phyloP scores from a whole-genome alignment of 306 rosid species.

The Heteromeles arbutifolia region DNA sequence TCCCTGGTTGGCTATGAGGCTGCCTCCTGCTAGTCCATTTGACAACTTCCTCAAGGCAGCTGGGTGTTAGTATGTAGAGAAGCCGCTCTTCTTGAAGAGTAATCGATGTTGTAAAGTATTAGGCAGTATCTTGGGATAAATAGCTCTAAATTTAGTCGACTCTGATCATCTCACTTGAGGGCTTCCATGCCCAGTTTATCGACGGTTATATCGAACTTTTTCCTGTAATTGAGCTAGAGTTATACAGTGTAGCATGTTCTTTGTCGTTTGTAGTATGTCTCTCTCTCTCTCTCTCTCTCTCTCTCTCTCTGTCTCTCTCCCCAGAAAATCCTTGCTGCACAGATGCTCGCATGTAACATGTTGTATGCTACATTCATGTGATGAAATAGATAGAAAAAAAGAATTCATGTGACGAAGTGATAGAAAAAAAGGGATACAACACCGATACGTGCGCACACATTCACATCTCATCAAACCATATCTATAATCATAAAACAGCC shows the following conservation, averaged over 20 bases:
- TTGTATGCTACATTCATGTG: neutral
- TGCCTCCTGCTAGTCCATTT: conserved; percentile 97
- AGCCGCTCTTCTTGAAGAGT: neutral
- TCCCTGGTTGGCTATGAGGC: conserved; percentile 59
- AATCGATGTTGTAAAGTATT: conserved; percentile 8
- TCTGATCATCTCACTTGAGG: neutral
- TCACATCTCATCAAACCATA: neutral
- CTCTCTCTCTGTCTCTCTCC: too few species aligned
- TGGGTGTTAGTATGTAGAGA: conserved; percentile 42
- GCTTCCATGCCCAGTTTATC: neutral
- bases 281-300: neutral
- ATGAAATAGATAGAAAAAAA: neutral
- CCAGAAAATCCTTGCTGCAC: neutral
- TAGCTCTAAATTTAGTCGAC: neutral
- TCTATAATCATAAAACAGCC: neutral
- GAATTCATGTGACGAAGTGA: neutral
- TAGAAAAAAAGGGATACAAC: too few species aligned
- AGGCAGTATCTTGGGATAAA: conserved; percentile 5
- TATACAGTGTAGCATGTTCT: neutral
- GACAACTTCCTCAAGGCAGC: conserved; percentile 98
- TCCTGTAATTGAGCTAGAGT: neutral
- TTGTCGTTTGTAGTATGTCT: too few species aligned
- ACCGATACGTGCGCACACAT: neutral
- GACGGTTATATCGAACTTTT: neutral
- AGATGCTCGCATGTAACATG: neutral